A percentile compares a stretch with the other conserved stretches of the same genome.
phyloP scores from a whole-genome alignment of 192 early-diverging fungal species.

The Coemansia sp. region DNA sequence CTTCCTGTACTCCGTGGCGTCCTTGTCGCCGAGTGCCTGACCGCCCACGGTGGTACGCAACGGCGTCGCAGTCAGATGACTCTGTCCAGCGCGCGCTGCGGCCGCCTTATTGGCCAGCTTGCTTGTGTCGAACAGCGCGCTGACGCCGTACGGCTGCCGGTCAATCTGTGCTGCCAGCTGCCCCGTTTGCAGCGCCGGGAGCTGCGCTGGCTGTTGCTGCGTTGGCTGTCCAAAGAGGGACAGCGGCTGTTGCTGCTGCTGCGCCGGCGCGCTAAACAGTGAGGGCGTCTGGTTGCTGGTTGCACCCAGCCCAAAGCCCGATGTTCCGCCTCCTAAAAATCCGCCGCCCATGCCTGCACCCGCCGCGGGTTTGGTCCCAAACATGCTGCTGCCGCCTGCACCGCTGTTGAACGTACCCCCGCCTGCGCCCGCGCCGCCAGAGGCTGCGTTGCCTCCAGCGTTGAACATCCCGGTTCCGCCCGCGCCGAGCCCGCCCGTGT shows the following conservation, averaged over 20 bases:
- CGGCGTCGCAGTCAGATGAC: conserved; percentile 41
- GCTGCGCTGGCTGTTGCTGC: conserved; percentile 36
- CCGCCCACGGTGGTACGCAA: conserved; percentile 30
- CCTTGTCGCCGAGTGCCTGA: conserved; percentile 34
- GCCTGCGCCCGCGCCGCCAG: conserved; percentile 18
- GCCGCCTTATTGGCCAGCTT: conserved; percentile 25
- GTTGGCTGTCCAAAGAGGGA: conserved; percentile 23
- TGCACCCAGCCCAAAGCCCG: conserved; percentile 4
- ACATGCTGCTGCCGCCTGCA: conserved; percentile 22
- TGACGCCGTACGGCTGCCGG: conserved; percentile 83
- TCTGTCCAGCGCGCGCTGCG: conserved; percentile 17
- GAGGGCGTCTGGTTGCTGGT: not conserved
- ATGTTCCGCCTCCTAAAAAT: conserved; percentile 5
- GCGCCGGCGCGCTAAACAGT: conserved; percentile 7
- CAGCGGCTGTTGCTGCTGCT: conserved; percentile 13
- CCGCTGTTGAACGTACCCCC: conserved; percentile 18
- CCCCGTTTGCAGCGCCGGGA: conserved; percentile 5
- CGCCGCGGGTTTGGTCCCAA: conserved; percentile 19
- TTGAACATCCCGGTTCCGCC: conserved; percentile 16
- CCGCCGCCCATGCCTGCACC: conserved; percentile 5
- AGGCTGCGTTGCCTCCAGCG: conserved; percentile 15
- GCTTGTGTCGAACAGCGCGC: conserved; percentile 69
- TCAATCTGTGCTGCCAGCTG: conserved; percentile 74
- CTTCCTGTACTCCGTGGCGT: conserved; percentile 58
- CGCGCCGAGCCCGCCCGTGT: not conserved